Base-by-base conservation (phyloP, 75 land plant genomes). In the Gnetum montanum region DNA sequence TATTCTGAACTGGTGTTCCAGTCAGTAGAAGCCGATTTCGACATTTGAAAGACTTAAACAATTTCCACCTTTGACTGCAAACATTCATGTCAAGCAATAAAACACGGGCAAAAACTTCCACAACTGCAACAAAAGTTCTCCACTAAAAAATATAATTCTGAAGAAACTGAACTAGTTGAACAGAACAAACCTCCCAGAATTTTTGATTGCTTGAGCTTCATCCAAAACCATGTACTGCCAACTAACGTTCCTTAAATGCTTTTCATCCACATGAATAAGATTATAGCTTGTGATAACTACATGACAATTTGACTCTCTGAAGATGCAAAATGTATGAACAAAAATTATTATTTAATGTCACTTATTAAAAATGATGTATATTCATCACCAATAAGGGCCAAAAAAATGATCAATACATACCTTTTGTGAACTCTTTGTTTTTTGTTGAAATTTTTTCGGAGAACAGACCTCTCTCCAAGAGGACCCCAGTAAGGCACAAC, bases 191-290 rank as follows among this genome's bases (percentile, higher is more conserved):
- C 98, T 94, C 67, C 53, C 73, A 36, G 98, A 71, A 68, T 96
- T 94, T 69, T 94, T 94, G 49, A 94, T 94, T 26, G 98, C 98
- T 59, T 94, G 98, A 4, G 98, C 98, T 78, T 94, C 98, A 73
- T 94, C 98, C 19, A 94, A 73, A 3, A 94, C 98, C 91, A 94
- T 83, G 56, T 94, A 94, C 64, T 94, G 96, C 98, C 98, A 94
- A 56, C 90, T 94, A 43, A 94, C 96, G 45, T 91, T 82, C 28
- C 75, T 74, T 23, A 94, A 80, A 53, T 76, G 78, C 69, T 94
- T 94, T 68, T 94, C 96, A 70, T 94, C 98, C 44, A 81, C 40
- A 15, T 89, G 96, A 22, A 94, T 59, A 7, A 94, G 75, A 59
- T 94, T 96, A 45, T 94, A 94, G 62, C 96, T 94, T 49, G 98